phyloP scores from a whole-genome alignment of 192 early-diverging fungal genomes.

The Backusella macrospora region DNA sequence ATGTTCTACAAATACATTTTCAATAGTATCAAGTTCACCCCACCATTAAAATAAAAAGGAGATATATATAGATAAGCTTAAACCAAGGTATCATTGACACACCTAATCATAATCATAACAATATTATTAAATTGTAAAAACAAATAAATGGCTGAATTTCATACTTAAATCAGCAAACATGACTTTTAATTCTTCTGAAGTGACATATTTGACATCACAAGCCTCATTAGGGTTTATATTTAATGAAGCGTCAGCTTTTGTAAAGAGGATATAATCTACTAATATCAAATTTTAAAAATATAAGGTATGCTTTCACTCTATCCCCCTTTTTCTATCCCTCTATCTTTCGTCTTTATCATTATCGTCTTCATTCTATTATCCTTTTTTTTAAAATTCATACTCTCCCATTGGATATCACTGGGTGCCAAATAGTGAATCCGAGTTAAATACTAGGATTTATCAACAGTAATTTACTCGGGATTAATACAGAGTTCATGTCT shows the following conservation, averaged over 20 bases:
- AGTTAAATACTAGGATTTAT: slow-evolving; percentile 85
- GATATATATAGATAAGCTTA: slow-evolving; percentile 82
- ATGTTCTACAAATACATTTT: slow-evolving; percentile 55
- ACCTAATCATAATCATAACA: slow-evolving; percentile 30
- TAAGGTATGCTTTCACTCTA: not conserved
- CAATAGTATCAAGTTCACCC: slow-evolving; percentile 76
- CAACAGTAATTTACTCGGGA: slow-evolving; percentile 74
- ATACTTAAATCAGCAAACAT: slow-evolving; percentile 67
- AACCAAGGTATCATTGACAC: slow-evolving; percentile 94
- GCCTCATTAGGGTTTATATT: slow-evolving; percentile 90
- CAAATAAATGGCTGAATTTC: not conserved
- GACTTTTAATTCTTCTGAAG: slow-evolving; percentile 74
- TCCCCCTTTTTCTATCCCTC: not conserved
- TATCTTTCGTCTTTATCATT: not conserved
- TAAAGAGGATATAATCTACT: slow-evolving; percentile 95
- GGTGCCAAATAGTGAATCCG: slow-evolving; percentile 94
- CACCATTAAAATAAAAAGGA: slow-evolving; percentile 96
- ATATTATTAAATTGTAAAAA: not conserved
- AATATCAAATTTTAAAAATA: not conserved
- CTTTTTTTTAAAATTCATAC: slow-evolving; percentile 66
- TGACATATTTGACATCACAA: slow-evolving; percentile 78
- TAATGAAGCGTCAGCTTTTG: slow-evolving; percentile 70
- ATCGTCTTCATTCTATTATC: no score
- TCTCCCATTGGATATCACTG: slow-evolving; percentile 91
- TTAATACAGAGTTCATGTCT: slow-evolving; percentile 93